Conservation (phyloP, 345 rosid genomes). For the Stellera chamaejasme region DNA sequence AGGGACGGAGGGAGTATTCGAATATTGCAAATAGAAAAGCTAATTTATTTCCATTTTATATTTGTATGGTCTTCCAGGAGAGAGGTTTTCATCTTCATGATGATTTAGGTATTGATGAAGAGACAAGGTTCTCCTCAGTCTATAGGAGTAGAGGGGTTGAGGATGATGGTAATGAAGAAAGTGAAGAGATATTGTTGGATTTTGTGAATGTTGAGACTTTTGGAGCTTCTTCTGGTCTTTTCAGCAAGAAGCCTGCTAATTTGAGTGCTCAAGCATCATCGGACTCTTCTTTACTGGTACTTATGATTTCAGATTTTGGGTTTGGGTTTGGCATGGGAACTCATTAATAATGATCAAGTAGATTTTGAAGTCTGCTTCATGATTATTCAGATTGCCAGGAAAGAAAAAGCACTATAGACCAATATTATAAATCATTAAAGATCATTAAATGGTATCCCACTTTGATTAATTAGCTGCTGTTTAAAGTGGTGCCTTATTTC, state of each 20-base stretch:
- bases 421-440: too few species aligned
- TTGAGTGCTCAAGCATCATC: conserved; percentile 32
- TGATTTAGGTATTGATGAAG: conserved; percentile 63
- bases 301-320: background rate
- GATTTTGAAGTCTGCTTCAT: too few species aligned
- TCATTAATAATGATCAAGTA: too few species aligned
- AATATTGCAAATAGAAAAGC: too few species aligned
- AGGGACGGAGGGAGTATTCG: too few species aligned
- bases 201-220: conserved; percentile 49
- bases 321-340: background rate
- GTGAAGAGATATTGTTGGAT: conserved; percentile 55
- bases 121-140: conserved; percentile 81
- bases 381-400: too few species aligned
- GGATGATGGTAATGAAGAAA: conserved; percentile 75
- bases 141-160: conserved; percentile 41
- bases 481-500: too few species aligned
- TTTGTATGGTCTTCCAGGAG: conserved; percentile 50
- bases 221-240: conserved; percentile 40
- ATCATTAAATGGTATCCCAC: too few species aligned
- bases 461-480: too few species aligned
- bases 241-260: conserved; percentile 27
- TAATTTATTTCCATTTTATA: conserved; percentile 4
- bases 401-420: too few species aligned
- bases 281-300: conserved; percentile 41
- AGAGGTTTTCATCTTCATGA: conserved; percentile 61